phyloP scores from a whole-genome alignment of 2,329 filamentous ascomycete genomes.

The Aureobasidium sp. region DNA sequence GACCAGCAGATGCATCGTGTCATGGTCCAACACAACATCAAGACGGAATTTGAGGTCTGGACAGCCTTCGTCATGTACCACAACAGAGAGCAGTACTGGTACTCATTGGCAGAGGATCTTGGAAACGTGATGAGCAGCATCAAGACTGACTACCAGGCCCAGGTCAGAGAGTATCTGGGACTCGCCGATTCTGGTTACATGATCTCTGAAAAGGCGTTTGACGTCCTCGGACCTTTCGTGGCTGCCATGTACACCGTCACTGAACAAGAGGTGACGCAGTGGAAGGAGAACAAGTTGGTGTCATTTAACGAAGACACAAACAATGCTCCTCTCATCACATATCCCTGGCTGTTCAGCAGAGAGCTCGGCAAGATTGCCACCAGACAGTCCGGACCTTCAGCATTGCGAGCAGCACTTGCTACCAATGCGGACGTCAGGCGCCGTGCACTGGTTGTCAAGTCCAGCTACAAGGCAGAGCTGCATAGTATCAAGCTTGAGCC shows the following conservation, averaged over 20 bases:
- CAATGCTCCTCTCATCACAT: conserved; percentile 75
- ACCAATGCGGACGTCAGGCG: neutral
- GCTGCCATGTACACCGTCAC: conserved; percentile 86
- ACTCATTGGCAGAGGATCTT: conserved; percentile 80
- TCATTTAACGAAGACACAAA: conserved; percentile 32
- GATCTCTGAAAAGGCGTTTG: conserved; percentile 35
- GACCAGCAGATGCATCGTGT: conserved; percentile 68
- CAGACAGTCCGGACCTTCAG: neutral
- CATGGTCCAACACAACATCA: conserved; percentile 76
- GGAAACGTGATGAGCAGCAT: conserved; percentile 58
- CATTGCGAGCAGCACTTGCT: neutral
- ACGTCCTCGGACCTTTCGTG: conserved; percentile 60
- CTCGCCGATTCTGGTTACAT: conserved; percentile 31
- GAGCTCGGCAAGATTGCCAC: conserved; percentile 61
- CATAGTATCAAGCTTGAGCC: neutral
- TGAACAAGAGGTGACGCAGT: conserved; percentile 56
- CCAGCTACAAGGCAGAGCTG: neutral
- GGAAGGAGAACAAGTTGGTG: conserved; percentile 43
- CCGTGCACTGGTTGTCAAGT: neutral
- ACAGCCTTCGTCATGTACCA: conserved; percentile 74
- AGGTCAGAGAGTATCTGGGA: conserved; percentile 59
- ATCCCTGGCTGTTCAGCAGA: conserved; percentile 81
- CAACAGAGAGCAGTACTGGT: conserved; percentile 64
- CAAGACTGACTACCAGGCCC: conserved; percentile 58
- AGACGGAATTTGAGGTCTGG: conserved; percentile 87